phyloP scores from a whole-genome alignment of 2,329 filamentous ascomycete genomes.

The Anisogramma anomala region DNA sequence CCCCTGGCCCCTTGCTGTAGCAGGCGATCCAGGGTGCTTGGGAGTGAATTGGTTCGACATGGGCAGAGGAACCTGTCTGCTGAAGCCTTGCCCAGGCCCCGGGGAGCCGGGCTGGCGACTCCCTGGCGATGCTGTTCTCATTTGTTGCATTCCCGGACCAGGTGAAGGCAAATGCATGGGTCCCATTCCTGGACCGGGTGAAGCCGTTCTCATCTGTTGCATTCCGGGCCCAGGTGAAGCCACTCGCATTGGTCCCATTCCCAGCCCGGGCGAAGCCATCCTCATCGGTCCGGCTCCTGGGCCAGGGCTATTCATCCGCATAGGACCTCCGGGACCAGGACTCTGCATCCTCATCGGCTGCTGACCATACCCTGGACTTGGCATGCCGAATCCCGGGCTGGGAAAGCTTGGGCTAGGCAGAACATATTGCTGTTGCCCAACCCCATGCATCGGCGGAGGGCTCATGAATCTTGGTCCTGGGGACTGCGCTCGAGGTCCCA shows the following conservation, averaged over 20 bases:
- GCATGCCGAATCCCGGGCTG: background rate
- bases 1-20: constrained; percentile 12
- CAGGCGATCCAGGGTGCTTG: constrained; percentile 20
- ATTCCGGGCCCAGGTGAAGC: constrained; percentile 7
- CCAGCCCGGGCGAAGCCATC: constrained; percentile 5
- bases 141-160: constrained; percentile 3
- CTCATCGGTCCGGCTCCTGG: constrained; percentile 6
- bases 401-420: background rate
- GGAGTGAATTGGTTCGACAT: constrained; percentile 15
- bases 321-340: constrained; percentile 8
- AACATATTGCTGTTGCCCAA: constrained; percentile 9
- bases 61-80: no score
- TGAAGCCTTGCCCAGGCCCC: constrained; percentile 16
- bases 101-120: constrained; percentile 1
- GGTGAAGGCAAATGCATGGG: constrained; percentile 1
- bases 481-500: constrained; percentile 10
- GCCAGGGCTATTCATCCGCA: constrained; percentile 7
- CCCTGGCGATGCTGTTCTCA: constrained; percentile 11
- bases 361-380: constrained; percentile 7
- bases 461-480: constrained; percentile 14
- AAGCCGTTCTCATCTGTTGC: constrained; percentile 7
- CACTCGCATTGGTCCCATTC: constrained; percentile 7
- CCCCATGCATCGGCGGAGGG: constrained; percentile 10
- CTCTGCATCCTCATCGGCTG: constrained; percentile 10
- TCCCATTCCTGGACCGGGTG: constrained; percentile 5